Evolutionary conservation across 1,139 yeast species (phyloP), one percentile per base, ranked within the genome.

Genomic region (Yamadazyma spencermartinsiae): DNA sequence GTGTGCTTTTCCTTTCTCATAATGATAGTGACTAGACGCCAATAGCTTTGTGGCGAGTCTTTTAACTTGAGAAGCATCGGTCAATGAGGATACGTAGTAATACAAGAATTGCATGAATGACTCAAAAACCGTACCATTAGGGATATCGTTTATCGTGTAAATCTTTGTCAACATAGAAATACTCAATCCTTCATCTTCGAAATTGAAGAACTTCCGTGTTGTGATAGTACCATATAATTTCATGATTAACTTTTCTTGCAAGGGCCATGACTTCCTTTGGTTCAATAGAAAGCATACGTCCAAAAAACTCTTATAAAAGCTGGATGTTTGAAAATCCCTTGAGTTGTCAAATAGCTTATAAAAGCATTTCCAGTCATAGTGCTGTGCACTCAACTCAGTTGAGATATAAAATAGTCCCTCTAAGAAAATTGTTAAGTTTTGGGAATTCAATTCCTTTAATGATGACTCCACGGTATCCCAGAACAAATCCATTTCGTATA

Each of bases 21-120:
- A 68, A 3, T 52, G 58, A 35, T 52, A 68, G 34, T 58, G 65
- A 39, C 74, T 68, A 2, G 74, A 67, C 0, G 68, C 61, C 25
- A 69, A 56, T 20, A 72, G 44, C 40, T 72, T 72, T 4, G 68
- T 64, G 0, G 65, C 56, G 14, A 71, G 50, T 36, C 64, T 53
- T 37, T 69, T 70, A 17, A 58, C 59, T 25, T 58, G 59, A 5
- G 56, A 45, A 1, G 50, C 48, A 4, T 56, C 46, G 3, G 61
- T 54, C 18, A 68, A 46, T 3, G 59, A 58, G 0, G 72, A 65
- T 3, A 65, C 53, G 44, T 61, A 68, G 30, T 50, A 52, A 46
- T 66, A 68, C 9, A 70, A 41, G 16, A 72, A 50, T 17, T 59
- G 60, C 63, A 71, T 51, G 49, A 70, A 71, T 23, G 58, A 49